phyloP scores from a whole-genome alignment of 1,284 basidiomycete genomes.

The Ceraceosorus bombacis region DNA sequence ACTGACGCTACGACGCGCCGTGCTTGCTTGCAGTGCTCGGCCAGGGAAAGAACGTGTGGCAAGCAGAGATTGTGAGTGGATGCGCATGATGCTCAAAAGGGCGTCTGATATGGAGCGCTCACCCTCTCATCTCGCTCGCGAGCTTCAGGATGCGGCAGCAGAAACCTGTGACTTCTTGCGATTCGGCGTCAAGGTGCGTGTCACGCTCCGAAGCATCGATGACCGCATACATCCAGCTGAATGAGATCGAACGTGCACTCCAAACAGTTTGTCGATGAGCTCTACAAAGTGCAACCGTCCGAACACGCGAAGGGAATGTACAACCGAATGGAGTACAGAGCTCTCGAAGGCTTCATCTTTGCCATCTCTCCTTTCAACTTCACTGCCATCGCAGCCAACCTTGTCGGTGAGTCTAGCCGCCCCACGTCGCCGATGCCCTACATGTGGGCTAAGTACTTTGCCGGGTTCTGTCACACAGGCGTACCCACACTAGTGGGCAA shows the following conservation, averaged over 20 bases:
- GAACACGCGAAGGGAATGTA: conserved; percentile 80
- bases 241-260: neutral
- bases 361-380: conserved; percentile 99
- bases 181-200: conserved; percentile 69
- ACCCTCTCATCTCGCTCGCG: too few relatives aligned
- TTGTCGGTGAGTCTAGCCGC: conserved; percentile 15
- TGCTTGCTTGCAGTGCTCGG: conserved; percentile 62
- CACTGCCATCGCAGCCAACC: conserved; percentile 45
- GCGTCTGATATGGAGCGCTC: neutral
- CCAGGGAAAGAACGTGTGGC: conserved; percentile 98
- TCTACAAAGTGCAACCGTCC: conserved; percentile 81
- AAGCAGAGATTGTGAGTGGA: conserved; percentile 71
- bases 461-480: conserved; percentile 33
- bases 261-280: conserved; percentile 71
- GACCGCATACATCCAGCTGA: neutral
- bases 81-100: neutral
- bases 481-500: conserved; percentile 92
- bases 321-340: conserved; percentile 95
- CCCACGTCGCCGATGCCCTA: too few relatives aligned
- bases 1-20: neutral
- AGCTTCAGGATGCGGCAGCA: conserved; percentile 70
- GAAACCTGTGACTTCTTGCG: conserved; percentile 92
- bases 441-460: conserved; percentile 35
- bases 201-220: neutral
- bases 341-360: conserved; percentile 92